Evolutionary conservation across 179 eudicot species (phyloP).

Genomic region (Gypsophila paniculata): DNA sequence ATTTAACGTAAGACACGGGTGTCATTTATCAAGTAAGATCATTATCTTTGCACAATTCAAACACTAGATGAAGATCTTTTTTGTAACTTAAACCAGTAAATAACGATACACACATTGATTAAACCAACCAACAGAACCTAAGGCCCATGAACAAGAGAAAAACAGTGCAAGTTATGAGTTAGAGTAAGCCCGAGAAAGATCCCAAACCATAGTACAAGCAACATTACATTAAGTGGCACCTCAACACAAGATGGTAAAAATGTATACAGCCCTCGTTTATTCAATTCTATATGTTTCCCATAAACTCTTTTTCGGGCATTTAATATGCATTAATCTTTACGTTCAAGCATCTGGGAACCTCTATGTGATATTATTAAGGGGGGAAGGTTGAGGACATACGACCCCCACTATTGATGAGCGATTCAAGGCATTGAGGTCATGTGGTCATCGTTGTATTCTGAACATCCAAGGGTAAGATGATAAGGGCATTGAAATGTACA

Average conservation of each 20-base stretch:
- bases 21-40: not conserved
- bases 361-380: not conserved
- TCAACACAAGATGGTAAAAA: too few species aligned
- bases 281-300: not conserved
- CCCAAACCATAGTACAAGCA: too few species aligned
- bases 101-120: not conserved
- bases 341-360: not conserved
- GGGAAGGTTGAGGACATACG: not conserved
- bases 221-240: too few species aligned
- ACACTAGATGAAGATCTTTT: not conserved
- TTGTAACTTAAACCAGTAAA: not conserved
- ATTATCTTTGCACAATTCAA: not conserved
- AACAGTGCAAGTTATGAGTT: too few species aligned
- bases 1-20: not conserved
- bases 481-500: not conserved
- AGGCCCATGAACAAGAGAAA: not conserved
- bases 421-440: not conserved
- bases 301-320: not conserved
- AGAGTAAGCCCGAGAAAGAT: too few species aligned
- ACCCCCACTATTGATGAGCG: too few species aligned
- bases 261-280: conserved; percentile 2
- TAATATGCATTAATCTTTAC: not conserved
- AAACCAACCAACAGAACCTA: not conserved
- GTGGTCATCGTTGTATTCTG: too few species aligned
- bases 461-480: not conserved